Base-by-base conservation (phyloP, 2,329 filamentous ascomycete genomes). In the Pseudogymnoascus sp. region DNA sequence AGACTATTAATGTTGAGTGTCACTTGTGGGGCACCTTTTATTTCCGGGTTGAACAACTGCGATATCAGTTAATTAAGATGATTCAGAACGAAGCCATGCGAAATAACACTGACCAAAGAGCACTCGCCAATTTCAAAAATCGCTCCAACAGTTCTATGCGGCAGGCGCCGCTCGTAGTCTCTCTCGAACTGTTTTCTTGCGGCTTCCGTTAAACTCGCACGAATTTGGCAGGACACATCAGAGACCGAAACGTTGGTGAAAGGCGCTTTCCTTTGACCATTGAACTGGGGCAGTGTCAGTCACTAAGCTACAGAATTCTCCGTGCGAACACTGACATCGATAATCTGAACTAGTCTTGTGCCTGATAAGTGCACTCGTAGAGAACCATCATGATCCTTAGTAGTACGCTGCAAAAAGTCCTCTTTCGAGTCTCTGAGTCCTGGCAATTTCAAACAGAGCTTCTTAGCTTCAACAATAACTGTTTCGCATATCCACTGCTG, bases 1-100 rank as follows among this genome's bases (percentile, higher is more conserved):
- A 58, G 57, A 25, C 25, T 39, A 25, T 58, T 16, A 25, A 58
- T 58, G n/a, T 8, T 39, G 30, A 58, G 57, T 58, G 37, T 38
- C 57, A 58, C 57, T 38, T 25, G 35, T 39, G 57, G 33, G 57
- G 5, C 35, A 38, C 57, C 37, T 22, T 54, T 54, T 33, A 33
- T 14, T 33, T 33, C 11, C 3, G 16, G 11, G 12, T 54, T 35
- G 28, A 54, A 54, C 5, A 20, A 6, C 47, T 54, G 28, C 11
- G 14, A n/a, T 9, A 35, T 18, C 47, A 6, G 47, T 54, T 20
- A 54, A 20, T 35, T 9, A 54, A 35, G 28, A 3, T 54, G 16
- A n/a, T 28, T 16, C 47, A 33, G n/a, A 54, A 33, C 47, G 11
- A 54, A 54, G n/a, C 47, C 16, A 54, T 11, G 28, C 11, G 16